Conservation (phyloP, 2,329 filamentous ascomycete species). For the Stemphylium beticola region DNA sequence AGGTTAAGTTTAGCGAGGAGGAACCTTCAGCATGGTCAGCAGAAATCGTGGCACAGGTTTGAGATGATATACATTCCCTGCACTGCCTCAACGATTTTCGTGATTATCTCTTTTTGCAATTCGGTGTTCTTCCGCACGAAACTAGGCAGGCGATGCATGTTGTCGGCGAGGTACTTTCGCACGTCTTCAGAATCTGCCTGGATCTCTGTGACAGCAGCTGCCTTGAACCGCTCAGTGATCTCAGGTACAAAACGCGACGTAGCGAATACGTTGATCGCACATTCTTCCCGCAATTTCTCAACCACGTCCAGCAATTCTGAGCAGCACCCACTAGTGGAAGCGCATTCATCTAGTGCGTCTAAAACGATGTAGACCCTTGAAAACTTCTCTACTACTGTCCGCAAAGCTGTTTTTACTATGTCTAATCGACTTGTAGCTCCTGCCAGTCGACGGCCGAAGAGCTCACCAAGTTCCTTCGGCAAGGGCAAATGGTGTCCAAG, state of each 20-base stretch:
- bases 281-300: constrained; percentile 6
- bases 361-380: constrained; percentile 37
- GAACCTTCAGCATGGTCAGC: no score
- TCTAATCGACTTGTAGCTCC: not conserved
- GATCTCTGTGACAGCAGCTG: not conserved
- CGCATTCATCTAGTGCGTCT: constrained; percentile 44
- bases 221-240: not conserved
- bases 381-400: constrained; percentile 20
- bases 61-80: no score
- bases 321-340: constrained; percentile 12
- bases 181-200: not conserved
- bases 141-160: not conserved
- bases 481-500: constrained; percentile 17
- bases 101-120: constrained; percentile 19
- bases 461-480: not conserved
- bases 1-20: not conserved
- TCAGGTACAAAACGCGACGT: not conserved
- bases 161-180: not conserved
- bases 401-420: constrained; percentile 2
- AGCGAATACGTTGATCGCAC: not conserved
- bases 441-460: not conserved
- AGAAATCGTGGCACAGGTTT: no score
- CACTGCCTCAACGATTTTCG: no score
- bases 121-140: not conserved
- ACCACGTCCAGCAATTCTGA: constrained; percentile 13